Base-by-base conservation (phyloP, 306 rosid genomes). In the Cicer bijugum region DNA sequence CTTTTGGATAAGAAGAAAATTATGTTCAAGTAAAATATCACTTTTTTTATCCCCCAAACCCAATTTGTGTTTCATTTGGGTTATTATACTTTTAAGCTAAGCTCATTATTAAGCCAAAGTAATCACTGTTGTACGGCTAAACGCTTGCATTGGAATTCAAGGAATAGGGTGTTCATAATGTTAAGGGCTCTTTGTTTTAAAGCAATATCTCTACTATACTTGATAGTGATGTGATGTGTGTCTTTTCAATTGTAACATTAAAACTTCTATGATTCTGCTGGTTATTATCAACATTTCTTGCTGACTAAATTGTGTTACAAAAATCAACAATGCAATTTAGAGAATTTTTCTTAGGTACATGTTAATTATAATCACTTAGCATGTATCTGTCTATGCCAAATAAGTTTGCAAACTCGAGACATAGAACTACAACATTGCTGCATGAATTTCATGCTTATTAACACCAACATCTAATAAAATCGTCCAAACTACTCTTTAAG, bases 71-170 rank as follows among this genome's bases (percentile, higher is more conserved):
- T 40, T 71, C 53, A 79, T 79, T 75, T 79, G 75, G 81, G 74
- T 82, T 75, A 64, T 28, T 75, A 64, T 72, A 81, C 82, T 70
- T 82, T 82, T 67, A 82, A 86, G 89, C 76, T 51, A 82, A 79
- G 67, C 79, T 69, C 72, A 67, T 15, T 58, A 62, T 33, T 72
- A 75, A 43, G 39, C 20, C 38, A 51, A 59, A 74, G 65, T 68
- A 73, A 69, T 78, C 35, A 68, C 52, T 65, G 70, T 40, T 80
- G 72, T 65, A 67, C 74, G 81, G 75, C 51, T 60, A 76, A 33
- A 75, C 69, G 84, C 97, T 91, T 91, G 91, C 89, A 87, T 86
- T 89, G 79, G 78, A 89, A 75, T 88, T 75, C 87, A 91, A 88
- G 97, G 78, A 82, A 86, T 76, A 64, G 68, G 68, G 77, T 2